Percentiles rank a stretch among this genome's conserved stretches.
Conservation (phyloP, 257 asterid species). For the Salvia miltiorrhiza region DNA sequence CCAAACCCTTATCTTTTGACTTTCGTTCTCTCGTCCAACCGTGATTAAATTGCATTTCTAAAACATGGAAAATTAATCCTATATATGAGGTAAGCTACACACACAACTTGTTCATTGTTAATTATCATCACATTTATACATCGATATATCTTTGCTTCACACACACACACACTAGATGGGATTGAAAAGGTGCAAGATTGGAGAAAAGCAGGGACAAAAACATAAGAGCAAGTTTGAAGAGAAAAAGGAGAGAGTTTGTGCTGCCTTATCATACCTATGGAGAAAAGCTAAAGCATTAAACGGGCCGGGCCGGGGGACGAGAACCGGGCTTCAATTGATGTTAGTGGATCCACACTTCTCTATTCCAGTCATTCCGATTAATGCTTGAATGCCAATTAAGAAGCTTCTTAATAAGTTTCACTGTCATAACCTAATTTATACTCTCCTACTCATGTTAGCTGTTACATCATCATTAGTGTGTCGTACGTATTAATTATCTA, state of each 20-base stretch:
- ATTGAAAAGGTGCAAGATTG: background rate
- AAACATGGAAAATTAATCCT: background rate
- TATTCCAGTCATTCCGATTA: slow-evolving; percentile 23
- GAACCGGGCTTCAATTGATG: background rate
- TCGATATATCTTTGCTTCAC: background rate
- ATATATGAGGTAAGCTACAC: background rate
- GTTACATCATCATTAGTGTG: too few relatives aligned
- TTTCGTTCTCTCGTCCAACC: background rate
- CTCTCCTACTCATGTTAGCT: too few relatives aligned
- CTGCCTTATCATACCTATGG: background rate
- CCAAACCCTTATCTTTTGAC: background rate
- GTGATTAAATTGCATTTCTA: background rate
- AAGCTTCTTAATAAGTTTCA: background rate
- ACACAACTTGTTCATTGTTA: background rate
- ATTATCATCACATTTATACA: background rate
- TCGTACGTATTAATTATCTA: too few relatives aligned
- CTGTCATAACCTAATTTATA: background rate
- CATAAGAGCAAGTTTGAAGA: background rate
- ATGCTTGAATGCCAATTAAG: background rate
- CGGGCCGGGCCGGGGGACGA: background rate
- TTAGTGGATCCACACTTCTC: slow-evolving; percentile 28
- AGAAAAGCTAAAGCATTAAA: background rate
- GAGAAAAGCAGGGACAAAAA: background rate
- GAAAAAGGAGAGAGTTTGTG: background rate
- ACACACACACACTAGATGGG: background rate